A percentile compares a stretch with the other conserved stretches of the same genome.
These are phyloP conservation scores for Russula ochroleuca DNA, from an alignment of 768 basidiomycete species.

Conservation along the genomic window DNA sequence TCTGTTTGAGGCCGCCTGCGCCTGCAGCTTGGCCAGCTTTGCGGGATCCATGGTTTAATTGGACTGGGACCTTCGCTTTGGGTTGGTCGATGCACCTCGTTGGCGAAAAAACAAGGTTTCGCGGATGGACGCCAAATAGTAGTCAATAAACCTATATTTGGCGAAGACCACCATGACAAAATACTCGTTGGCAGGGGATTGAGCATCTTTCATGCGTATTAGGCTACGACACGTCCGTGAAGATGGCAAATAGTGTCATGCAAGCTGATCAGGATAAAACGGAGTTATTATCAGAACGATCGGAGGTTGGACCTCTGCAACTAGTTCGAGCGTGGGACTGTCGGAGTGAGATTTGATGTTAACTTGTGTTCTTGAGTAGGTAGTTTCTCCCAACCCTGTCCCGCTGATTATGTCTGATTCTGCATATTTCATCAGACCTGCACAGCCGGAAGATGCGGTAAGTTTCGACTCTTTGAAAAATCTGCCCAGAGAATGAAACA, in stretches of 20 bases:
- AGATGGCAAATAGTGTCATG: neutral
- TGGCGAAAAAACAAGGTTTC: conserved; percentile 35
- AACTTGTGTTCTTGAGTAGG: neutral
- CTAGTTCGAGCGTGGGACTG: neutral
- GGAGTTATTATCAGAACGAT: neutral
- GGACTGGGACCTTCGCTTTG: conserved; percentile 19
- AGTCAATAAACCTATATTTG: conserved; percentile 17
- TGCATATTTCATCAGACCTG: conserved; percentile 58
- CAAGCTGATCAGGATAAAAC: neutral
- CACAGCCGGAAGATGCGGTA: conserved; percentile 62
- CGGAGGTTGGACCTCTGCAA: conserved; percentile 7
- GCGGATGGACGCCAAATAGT: conserved; percentile 27
- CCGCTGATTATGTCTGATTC: conserved; percentile 13
- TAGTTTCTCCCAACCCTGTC: neutral
- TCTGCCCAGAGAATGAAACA: neutral
- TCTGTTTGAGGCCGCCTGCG: conserved; percentile 78
- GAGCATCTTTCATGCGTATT: neutral
- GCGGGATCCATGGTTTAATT: conserved; percentile 64
- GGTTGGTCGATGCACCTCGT: conserved; percentile 37
- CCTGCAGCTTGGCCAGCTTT: conserved; percentile 96
- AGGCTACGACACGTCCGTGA: no score
- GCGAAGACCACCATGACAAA: no score
- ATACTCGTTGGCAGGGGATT: neutral
- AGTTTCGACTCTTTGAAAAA: conserved; percentile 29
- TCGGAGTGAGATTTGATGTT: neutral